Evolutionary conservation across 2,329 filamentous ascomycete species (phyloP).

Genomic region (Verticillium klebahnii): DNA sequence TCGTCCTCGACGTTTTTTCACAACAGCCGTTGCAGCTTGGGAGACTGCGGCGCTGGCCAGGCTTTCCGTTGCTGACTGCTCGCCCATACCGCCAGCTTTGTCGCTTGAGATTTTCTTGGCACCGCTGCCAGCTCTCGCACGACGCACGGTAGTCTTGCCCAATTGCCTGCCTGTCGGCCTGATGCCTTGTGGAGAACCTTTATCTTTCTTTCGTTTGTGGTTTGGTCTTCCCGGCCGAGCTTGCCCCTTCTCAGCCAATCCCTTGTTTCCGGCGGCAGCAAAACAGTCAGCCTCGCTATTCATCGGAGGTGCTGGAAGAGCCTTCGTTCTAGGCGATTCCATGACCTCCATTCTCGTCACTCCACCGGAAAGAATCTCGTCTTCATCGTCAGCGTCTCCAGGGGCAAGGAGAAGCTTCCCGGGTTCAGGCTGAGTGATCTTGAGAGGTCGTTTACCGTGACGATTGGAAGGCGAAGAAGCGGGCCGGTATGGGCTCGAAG

Average conservation of each 20-base stretch:
- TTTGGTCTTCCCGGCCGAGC: background rate
- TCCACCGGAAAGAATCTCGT: conserved; percentile 21
- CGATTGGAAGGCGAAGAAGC: background rate
- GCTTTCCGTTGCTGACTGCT: background rate
- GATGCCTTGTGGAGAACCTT: background rate
- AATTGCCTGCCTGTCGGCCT: background rate
- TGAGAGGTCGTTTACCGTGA: background rate
- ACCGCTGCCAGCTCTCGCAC: background rate
- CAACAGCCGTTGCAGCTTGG: background rate
- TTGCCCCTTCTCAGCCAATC: background rate
- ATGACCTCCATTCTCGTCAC: background rate
- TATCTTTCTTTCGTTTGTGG: background rate
- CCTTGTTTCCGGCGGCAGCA: background rate
- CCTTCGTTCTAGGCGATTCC: conserved; percentile 9
- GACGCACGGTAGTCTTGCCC: background rate
- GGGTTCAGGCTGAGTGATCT: background rate
- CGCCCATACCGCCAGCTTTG: background rate
- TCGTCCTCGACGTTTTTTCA: background rate
- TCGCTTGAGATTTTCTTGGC: background rate
- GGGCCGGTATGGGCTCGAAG: background rate
- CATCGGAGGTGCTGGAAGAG: background rate
- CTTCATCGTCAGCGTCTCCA: conserved; percentile 19
- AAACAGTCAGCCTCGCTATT: background rate
- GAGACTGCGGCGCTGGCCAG: too few species aligned
- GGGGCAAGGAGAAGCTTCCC: conserved; percentile 10